Base-by-base conservation (phyloP, 163 green algal species). In the Coccomyxa subellipsoidea region DNA sequence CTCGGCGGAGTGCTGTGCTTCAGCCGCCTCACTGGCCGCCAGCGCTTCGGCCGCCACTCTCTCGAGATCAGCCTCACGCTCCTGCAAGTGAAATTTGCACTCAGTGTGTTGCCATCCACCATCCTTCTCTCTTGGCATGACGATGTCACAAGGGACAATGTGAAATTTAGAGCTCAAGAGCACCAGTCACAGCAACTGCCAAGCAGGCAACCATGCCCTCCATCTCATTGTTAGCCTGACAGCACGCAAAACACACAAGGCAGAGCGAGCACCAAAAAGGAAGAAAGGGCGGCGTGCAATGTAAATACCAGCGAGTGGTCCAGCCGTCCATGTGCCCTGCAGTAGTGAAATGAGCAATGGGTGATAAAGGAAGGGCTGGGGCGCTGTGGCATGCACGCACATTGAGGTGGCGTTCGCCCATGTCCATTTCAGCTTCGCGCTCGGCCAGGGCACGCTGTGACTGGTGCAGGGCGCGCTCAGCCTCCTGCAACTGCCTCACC, bases 401-500 rank as follows among this genome's bases (percentile, higher is more conserved):
- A 73, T 36, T 34, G 3, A 76, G 12, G 31, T 38, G 38, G 15
- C 77, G 34, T 77, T 85, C 82, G 32, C 66, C 54, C 15, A 32
- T 4, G 23, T 38, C 37, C 25, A 85, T 15, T 32, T 39, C 32
- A 4, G 77, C 77, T 70, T 85, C 82, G 40, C 70, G 73, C 2
- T 70, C 69, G n/a, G 82, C 66, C 15, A 80, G 47, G n/a, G 54
- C 70, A 25, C 70, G 70, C 25, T 77, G 54, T 0, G 72, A 77
- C 69, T 91, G 79, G 7, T 77, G 69, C 21, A 83, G 36, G 40
- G 90, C 85, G 40, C 82, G 31, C 4, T 76, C 83, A n/a, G 88
- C 54, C 54, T 85, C 37, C 54, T 76, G 69, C 34, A 77, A 1
- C n/a, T 77, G 32, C 34, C 18, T 10, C 32, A 8, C 32, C 2